Evolutionary conservation across 768 basidiomycete species (phyloP).

Genomic region (Lentinula guzmanii): DNA sequence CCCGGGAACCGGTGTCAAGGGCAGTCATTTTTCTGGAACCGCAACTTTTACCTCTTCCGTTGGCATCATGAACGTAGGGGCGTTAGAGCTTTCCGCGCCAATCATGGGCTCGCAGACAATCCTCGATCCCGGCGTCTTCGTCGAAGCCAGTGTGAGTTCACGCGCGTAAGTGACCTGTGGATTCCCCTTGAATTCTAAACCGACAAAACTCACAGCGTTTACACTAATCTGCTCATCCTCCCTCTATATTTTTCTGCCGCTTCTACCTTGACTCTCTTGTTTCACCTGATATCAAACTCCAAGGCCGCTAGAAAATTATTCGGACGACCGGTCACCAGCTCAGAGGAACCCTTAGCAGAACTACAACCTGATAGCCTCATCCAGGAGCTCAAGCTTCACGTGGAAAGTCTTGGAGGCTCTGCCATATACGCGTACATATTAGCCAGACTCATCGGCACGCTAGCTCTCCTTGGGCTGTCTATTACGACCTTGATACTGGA

Average conservation of each 20-base stretch:
- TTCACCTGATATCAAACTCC: constrained; percentile 19
- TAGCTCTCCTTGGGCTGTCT: constrained; percentile 44
- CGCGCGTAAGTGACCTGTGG: neutral
- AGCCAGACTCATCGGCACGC: constrained; percentile 36
- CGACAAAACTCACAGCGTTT: neutral
- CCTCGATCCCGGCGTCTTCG: neutral
- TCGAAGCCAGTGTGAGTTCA: neutral
- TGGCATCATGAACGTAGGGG: neutral
- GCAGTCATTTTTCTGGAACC: neutral
- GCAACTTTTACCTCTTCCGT: neutral
- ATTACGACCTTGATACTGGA: constrained; percentile 33
- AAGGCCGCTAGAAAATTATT: constrained; percentile 9
- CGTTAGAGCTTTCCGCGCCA: neutral
- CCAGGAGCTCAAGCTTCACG: constrained; percentile 30
- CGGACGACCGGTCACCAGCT: neutral
- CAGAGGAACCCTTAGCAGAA: constrained; percentile 12
- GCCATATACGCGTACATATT: constrained; percentile 43
- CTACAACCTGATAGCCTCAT: constrained; percentile 21
- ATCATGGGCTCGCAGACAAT: neutral
- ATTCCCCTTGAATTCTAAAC: neutral
- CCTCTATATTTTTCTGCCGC: constrained; percentile 28
- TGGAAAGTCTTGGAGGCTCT: constrained; percentile 37
- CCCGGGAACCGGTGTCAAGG: too few species aligned
- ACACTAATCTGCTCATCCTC: constrained; percentile 23
- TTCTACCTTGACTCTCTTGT: constrained; percentile 27